These are phyloP conservation scores for Blastobotrys terrestris DNA, from an alignment of 805 yeast species.

Conservation along the genomic window DNA sequence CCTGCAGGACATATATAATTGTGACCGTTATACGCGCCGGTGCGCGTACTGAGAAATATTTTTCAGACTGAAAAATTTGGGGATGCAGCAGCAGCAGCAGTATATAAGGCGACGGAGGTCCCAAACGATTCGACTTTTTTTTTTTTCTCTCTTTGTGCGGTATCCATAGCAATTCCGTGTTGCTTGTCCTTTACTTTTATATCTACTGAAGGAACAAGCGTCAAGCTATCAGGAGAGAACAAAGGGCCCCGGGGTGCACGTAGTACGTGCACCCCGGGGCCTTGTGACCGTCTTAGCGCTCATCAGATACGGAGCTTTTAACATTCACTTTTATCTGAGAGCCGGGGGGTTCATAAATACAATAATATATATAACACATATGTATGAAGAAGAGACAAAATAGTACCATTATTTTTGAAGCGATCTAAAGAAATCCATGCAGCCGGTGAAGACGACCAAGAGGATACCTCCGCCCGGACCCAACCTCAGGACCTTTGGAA, in stretches of 20 bases:
- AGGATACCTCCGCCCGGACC: slow-evolving; percentile 99
- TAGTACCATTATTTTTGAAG: slow-evolving; percentile 8
- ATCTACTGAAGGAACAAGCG: slow-evolving; percentile 45
- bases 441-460: slow-evolving; percentile 90
- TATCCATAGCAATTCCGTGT: slow-evolving; percentile 75
- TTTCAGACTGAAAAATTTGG: background rate
- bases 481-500: slow-evolving; percentile 93
- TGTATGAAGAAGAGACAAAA: too few relatives aligned
- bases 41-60: background rate
- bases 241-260: slow-evolving; percentile 34
- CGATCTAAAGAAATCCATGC: slow-evolving; percentile 81
- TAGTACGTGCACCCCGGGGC: too few relatives aligned
- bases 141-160: slow-evolving; percentile 46
- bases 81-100: too few relatives aligned
- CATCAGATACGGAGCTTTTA: slow-evolving; percentile 36
- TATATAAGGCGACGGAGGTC: background rate
- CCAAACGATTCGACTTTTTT: background rate
- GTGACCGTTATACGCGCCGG: background rate
- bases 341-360: slow-evolving; percentile 49
- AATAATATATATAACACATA: background rate
- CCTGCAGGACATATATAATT: too few relatives aligned
- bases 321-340: slow-evolving; percentile 39
- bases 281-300: slow-evolving; percentile 55
- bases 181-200: slow-evolving; percentile 42
- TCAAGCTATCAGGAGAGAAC: slow-evolving; percentile 67